Conservation (phyloP, 768 basidiomycete genomes). For the Russula brevipes region DNA sequence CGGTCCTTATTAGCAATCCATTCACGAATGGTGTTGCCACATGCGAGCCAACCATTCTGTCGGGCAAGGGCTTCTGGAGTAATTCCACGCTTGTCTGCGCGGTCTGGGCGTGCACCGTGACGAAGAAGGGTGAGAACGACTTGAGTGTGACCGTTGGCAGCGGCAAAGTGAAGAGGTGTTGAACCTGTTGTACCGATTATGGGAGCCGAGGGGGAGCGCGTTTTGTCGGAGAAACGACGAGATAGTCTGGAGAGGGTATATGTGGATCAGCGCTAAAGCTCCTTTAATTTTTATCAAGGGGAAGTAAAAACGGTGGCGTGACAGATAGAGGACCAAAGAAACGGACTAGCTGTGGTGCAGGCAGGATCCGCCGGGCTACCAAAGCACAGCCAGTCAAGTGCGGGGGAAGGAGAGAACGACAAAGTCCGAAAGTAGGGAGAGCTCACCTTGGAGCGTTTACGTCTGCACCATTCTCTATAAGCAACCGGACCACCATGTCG, state of each 20-base stretch:
- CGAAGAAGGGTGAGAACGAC: conserved; percentile 77
- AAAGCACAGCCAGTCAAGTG: not conserved
- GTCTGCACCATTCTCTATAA: conserved; percentile 95
- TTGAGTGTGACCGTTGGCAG: conserved; percentile 84
- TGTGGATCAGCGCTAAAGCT: not conserved
- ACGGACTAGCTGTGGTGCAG: not conserved
- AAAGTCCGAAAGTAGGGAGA: not conserved
- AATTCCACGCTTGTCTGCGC: conserved; percentile 85
- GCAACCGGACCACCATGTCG: conserved; percentile 77
- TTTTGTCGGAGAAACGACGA: conserved; percentile 68
- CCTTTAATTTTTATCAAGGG: not conserved
- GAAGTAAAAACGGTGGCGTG: conserved; percentile 1
- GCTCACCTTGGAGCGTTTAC: conserved; percentile 89
- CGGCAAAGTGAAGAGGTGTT: conserved; percentile 94
- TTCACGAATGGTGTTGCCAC: conserved; percentile 64
- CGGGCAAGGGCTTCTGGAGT: conserved; percentile 82
- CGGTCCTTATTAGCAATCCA: conserved; percentile 61
- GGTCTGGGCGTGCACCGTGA: conserved; percentile 76
- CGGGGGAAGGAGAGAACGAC: not conserved
- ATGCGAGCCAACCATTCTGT: conserved; percentile 73
- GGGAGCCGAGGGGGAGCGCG: conserved; percentile 57
- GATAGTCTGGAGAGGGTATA: conserved; percentile 46
- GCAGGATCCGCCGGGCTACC: not conserved
- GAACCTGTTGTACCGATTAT: conserved; percentile 83
- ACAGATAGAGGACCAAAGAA: not conserved